Base-by-base conservation (phyloP, 1,284 basidiomycete genomes). In the Anthracocystis setariae region DNA sequence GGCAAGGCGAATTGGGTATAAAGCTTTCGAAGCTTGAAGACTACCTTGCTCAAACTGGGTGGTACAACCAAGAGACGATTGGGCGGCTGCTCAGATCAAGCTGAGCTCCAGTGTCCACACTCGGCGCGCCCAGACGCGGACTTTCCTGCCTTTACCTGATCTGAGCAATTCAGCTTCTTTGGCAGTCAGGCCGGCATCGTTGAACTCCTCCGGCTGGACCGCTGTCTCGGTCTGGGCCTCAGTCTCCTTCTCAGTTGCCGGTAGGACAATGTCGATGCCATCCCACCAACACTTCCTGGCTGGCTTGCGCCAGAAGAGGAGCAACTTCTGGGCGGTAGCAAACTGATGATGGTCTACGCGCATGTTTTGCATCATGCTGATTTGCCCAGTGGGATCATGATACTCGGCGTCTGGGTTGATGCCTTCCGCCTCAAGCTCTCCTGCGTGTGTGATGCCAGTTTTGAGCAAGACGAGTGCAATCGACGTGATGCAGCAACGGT, bases 271-370 rank as follows among this genome's bases (percentile, higher is more conserved):
- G 75, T 98, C 94, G 47, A 94, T 88, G 17, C 94, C 94, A 80
- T 99, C 96, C 95, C 95, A 99, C 95, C 95, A 99, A 85, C 96
- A 98, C 85, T 99, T 99, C 52, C 95, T 88, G 17, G 95, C 95
- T 29, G 95, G 95, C 85, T 99, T 99, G 82, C 95, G 88, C 95
- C 95, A 99, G 87, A 99, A 99, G 46, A 98, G 85, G 38, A 99
- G 86, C 40, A 99, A 86, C 85, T 99, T 99, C 84, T 98, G 95
- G 10, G 96, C 94, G 7, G 95, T 98, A 29, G 90, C 89, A 90
- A 98, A 94, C 85, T 98, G 96, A 58, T 88, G 86, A 71, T 92
- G 90, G 84, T 98, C 94, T 59, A 98, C 52, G 90, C 90, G 21
- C 51, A 70, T 62, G 48, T 64, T 69, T 27, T 66, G 66, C 49